Evolutionary conservation across 495 filamentous ascomycete species (phyloP).

Genomic region (Lophiotrema nucula): DNA sequence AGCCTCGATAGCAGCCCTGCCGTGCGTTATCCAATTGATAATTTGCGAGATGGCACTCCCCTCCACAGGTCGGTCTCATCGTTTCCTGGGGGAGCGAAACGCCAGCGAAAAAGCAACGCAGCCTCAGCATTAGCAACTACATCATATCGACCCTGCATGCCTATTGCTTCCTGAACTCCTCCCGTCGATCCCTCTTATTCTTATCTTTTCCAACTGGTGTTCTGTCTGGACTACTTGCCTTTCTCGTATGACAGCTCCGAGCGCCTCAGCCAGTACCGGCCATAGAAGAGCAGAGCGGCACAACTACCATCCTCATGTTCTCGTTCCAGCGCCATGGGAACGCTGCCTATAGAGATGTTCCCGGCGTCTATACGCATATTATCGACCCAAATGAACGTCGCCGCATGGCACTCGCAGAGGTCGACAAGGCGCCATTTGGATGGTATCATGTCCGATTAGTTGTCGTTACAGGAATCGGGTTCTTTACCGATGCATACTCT

Average conservation of each 20-base stretch:
- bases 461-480: slow-evolving; percentile 75
- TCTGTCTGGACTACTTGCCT: neutral
- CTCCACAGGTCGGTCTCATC: neutral
- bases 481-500: slow-evolving; percentile 80
- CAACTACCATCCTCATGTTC: slow-evolving; percentile 11
- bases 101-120: slow-evolving; percentile 4
- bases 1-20: neutral
- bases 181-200: slow-evolving; percentile 6
- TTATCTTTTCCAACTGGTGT: neutral
- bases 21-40: slow-evolving; percentile 16
- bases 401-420: slow-evolving; percentile 70
- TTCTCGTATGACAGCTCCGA: slow-evolving; percentile 5
- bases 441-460: slow-evolving; percentile 75
- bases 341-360: slow-evolving; percentile 33
- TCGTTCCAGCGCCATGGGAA: slow-evolving; percentile 26
- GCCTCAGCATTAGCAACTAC: neutral
- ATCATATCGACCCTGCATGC: neutral
- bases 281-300: neutral
- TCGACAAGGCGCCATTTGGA: slow-evolving; percentile 77
- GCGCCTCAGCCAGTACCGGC: neutral
- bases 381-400: slow-evolving; percentile 71
- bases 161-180: neutral
- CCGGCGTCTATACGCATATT: slow-evolving; percentile 50
- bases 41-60: slow-evolving; percentile 7
- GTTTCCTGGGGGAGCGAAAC: neutral